phyloP scores from a whole-genome alignment of 1,139 yeast species.

The Debaryomyces sp. region DNA sequence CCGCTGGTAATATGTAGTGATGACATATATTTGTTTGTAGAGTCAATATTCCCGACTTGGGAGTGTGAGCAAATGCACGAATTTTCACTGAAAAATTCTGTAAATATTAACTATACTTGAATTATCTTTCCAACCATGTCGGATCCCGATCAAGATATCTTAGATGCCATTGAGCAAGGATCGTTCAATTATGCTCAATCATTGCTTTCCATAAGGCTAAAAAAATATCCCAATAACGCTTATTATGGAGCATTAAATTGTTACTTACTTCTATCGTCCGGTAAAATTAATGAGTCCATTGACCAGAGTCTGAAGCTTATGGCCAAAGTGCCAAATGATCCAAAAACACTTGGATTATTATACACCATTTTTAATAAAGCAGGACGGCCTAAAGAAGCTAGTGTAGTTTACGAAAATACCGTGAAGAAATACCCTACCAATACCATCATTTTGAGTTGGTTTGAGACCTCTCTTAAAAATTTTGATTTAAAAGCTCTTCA shows the following conservation, averaged over 20 bases:
- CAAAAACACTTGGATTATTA: constrained; percentile 52
- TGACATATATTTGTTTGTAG: background rate
- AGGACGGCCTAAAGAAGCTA: constrained; percentile 40
- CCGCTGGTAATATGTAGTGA: background rate
- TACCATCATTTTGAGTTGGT: constrained; percentile 51
- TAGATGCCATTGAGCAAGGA: constrained; percentile 55
- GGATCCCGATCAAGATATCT: constrained; percentile 28
- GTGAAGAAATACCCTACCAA: constrained; percentile 55
- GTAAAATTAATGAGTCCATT: constrained; percentile 48
- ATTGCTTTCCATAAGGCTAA: constrained; percentile 51
- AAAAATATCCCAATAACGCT: constrained; percentile 56
- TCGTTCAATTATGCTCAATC: constrained; percentile 56
- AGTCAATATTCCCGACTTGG: background rate
- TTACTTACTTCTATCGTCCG: constrained; percentile 43
- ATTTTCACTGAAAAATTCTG: constrained; percentile 1
- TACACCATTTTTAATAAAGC: constrained; percentile 37
- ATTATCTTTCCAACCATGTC: constrained; percentile 18
- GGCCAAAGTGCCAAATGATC: constrained; percentile 55
- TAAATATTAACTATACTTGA: background rate
- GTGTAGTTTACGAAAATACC: constrained; percentile 55
- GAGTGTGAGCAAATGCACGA: background rate
- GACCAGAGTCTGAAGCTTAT: constrained; percentile 44
- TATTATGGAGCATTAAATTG: constrained; percentile 57
- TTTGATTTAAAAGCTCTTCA: constrained; percentile 47
- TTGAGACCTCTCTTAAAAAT: constrained; percentile 38